A percentile compares a stretch with the other conserved stretches of the same genome.
Evolutionary conservation across 2,329 filamentous ascomycete genomes (phyloP).

Genomic region (Pseudonectria foliicola): DNA sequence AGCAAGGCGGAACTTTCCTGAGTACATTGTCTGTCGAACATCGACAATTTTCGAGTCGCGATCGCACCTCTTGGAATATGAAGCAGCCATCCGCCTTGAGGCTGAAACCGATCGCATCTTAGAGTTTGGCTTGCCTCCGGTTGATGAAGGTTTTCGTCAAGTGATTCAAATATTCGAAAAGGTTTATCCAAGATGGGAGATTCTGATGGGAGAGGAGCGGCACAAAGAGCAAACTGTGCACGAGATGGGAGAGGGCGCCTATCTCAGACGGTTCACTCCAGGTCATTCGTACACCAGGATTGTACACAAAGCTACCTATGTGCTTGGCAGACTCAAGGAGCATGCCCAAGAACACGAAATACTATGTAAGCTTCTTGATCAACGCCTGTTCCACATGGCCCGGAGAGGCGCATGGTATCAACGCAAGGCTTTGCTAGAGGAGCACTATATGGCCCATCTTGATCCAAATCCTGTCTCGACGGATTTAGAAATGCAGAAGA

Average conservation of each 20-base stretch:
- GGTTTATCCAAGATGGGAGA: conserved; percentile 75
- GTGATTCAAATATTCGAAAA: conserved; percentile 67
- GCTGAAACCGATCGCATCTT: conserved; percentile 74
- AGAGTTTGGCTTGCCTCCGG: conserved; percentile 68
- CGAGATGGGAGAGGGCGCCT: conserved; percentile 77
- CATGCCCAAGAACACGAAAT: conserved; percentile 70
- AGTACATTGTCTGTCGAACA: conserved; percentile 84
- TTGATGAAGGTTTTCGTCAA: conserved; percentile 55
- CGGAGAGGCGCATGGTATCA: conserved; percentile 92
- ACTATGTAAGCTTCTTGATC: conserved; percentile 66
- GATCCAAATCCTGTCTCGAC: conserved; percentile 33
- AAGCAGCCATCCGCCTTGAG: conserved; percentile 76
- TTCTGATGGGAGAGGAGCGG: conserved; percentile 65
- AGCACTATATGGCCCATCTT: conserved; percentile 80
- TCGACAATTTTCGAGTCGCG: conserved; percentile 82
- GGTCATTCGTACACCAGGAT: conserved; percentile 92
- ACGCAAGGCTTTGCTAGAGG: conserved; percentile 86
- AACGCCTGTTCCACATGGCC: conserved; percentile 78
- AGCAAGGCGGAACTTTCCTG: conserved; percentile 76
- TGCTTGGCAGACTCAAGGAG: conserved; percentile 75
- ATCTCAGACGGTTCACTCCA: conserved; percentile 81
- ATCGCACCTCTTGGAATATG: conserved; percentile 73
- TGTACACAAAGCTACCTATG: conserved; percentile 75
- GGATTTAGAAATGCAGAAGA: conserved; percentile 55
- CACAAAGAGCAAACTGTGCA: conserved; percentile 71